Evolutionary conservation across 73 alveolate species (phyloP), one percentile per base, ranked within the genome.

Genomic region (Durusdinium trenchii): DNA sequence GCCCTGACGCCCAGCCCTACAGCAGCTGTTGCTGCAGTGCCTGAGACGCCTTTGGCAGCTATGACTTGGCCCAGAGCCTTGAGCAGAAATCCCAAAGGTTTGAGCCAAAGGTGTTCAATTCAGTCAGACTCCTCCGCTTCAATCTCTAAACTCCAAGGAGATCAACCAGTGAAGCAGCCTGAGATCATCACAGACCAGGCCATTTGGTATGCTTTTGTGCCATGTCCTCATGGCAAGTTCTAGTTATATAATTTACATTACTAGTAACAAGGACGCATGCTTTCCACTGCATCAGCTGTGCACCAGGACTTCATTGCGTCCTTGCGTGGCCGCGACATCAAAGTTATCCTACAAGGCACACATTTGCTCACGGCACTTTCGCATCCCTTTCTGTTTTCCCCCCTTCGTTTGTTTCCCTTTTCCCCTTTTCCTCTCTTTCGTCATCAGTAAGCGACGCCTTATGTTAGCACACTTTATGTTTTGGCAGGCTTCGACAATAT

Each of bases 161-260:
- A 28, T 40, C 64, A 67, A 54, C 97, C 97, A 16, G 97, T 90
- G 54, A 67, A 90, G 87, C 97, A 90, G 87, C 97, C 97, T 6
- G 97, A 90, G 76, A 90, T 90, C 64, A 54, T 90, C 76, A 90
- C 97, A 36, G 97, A 86, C 3, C 89, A 90, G 97, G 97, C 73
- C 73, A 60, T 32, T 32, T 23, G 30, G 73, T 60, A 60, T 60
- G 4, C 30, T 60, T 60, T 23, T 23, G 73, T 23, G 73, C n/a
- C 18, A 60, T 1, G n/a, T n/a, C n/a, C n/a, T n/a, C n/a, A n/a
- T n/a, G n/a, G n/a, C n/a, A n/a, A n/a, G n/a, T n/a, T 60, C 4
- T 60, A 23, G n/a, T 23, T 60, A 32, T 23, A 60, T 60, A 23
- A 60, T 60, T 60, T 2, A 32, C 73, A 23, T 23, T 60, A 60